Conservation (phyloP, 2,329 filamentous ascomycete species). For the Dendrostoma leiphaemia region DNA sequence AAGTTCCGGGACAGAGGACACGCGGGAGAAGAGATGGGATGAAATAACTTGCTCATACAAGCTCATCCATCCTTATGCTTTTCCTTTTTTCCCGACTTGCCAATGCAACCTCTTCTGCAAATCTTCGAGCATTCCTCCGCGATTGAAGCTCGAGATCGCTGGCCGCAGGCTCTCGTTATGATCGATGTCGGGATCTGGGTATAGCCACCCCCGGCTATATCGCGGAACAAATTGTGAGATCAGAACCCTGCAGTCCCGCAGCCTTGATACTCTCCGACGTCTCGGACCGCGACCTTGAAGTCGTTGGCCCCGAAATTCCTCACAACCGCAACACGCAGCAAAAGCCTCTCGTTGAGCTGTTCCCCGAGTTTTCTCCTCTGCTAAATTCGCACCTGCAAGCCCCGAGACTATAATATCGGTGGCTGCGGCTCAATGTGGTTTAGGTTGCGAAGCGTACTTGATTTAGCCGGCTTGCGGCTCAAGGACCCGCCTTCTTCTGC, state of each 20-base stretch:
- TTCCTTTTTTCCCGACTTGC: background rate
- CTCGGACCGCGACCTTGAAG: background rate
- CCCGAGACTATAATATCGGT: background rate
- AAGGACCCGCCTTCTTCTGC: background rate
- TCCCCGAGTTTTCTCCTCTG: background rate
- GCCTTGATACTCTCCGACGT: constrained; percentile 8
- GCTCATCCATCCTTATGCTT: background rate
- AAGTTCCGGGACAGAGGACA: background rate
- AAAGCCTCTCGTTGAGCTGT: background rate
- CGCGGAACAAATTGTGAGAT: constrained; percentile 5
- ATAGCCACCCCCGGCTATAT: constrained; percentile 2
- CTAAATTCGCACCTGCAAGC: too few relatives aligned
- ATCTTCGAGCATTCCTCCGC: background rate
- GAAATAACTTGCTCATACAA: constrained; percentile 3
- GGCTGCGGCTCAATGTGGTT: background rate
- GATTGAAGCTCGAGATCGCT: background rate
- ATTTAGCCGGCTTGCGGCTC: background rate
- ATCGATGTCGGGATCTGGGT: background rate
- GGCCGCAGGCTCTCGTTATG: background rate
- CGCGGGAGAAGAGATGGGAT: background rate
- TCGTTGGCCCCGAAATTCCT: background rate
- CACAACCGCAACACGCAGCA: background rate
- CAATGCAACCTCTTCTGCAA: background rate
- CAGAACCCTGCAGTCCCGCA: constrained; percentile 8
- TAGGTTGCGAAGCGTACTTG: background rate